Percentiles rank a stretch among this genome's conserved stretches.
Conservation (phyloP, 371 early-diverging fungal species). For the Zopfochytrium polystomum region DNA sequence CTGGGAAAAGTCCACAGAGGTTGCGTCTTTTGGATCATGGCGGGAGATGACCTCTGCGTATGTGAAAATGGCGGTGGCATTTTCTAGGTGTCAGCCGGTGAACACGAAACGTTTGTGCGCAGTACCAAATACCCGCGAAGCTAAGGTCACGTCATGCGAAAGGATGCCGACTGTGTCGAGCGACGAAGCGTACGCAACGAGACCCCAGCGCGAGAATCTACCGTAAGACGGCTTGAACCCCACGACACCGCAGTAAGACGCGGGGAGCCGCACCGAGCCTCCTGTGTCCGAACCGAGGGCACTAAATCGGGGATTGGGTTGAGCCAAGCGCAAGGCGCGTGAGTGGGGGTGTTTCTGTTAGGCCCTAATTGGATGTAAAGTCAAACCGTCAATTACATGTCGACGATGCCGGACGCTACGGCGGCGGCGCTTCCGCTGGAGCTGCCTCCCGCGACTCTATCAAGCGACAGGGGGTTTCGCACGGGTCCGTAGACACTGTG, state of each 20-base stretch:
- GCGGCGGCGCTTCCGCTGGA: constrained; percentile 93
- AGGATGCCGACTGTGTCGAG: constrained; percentile 87
- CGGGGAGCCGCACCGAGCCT: constrained; percentile 90
- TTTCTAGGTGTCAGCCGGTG: constrained; percentile 50
- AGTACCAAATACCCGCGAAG: too few species aligned
- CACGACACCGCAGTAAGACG: constrained; percentile 87
- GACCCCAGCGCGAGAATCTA: constrained; percentile 78
- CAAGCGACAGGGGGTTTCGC: constrained; percentile 30
- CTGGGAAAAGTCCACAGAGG: neutral
- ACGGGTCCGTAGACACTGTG: constrained; percentile 40
- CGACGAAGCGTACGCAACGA: constrained; percentile 84
- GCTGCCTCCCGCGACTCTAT: constrained; percentile 80
- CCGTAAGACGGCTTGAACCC: constrained; percentile 95
- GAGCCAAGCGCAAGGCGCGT: neutral
- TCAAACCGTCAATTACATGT: constrained; percentile 72
- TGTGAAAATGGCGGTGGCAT: constrained; percentile 22
- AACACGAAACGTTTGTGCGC: too few species aligned
- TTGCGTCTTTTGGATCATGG: constrained; percentile 13
- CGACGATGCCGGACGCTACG: constrained; percentile 74
- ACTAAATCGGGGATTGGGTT: too few species aligned
- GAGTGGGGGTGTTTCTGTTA: too few species aligned
- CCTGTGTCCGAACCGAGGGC: constrained; percentile 92
- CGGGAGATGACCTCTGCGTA: constrained; percentile 5
- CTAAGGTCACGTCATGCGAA: too few species aligned
- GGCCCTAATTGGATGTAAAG: too few species aligned